These are phyloP conservation scores for Porosira glacialis DNA, from an alignment of 352 stramenopile species.

Conservation along the genomic window DNA sequence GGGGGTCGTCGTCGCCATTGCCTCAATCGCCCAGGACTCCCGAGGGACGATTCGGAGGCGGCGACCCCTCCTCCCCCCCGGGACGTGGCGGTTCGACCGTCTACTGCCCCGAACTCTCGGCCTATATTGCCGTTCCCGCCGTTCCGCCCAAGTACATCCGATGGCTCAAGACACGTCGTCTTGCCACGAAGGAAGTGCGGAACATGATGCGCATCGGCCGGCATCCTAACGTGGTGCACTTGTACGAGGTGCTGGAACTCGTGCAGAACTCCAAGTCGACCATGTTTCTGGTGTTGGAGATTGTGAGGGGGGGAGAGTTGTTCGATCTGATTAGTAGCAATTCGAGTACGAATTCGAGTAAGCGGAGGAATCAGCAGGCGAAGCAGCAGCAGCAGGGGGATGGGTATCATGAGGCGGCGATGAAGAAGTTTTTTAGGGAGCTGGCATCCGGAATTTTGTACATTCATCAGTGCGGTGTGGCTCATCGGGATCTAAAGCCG, in stretches of 20 bases:
- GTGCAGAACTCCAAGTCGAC: constrained; percentile 94
- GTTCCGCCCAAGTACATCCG: constrained; percentile 94
- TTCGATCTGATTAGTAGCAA: constrained; percentile 99
- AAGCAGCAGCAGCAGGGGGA: constrained; percentile 1
- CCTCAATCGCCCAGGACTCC: constrained; percentile 1
- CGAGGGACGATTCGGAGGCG: background rate
- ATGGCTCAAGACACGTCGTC: constrained; percentile 86
- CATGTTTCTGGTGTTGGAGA: constrained; percentile 88
- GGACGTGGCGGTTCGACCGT: constrained; percentile 48
- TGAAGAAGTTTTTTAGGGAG: constrained; percentile 97
- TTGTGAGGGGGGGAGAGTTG: constrained; percentile 86
- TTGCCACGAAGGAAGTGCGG: constrained; percentile 90
- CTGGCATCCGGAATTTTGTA: constrained; percentile 95
- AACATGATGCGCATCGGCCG: constrained; percentile 89
- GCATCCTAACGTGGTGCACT: constrained; percentile 90
- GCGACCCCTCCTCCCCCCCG: constrained; percentile 27
- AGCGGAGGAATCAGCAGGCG: background rate
- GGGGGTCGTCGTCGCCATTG: background rate
- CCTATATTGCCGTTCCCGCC: constrained; percentile 83
- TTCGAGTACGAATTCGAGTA: constrained; percentile 44
- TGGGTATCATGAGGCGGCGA: constrained; percentile 70
- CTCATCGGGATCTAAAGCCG: constrained; percentile 93
- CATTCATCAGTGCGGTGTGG: constrained; percentile 94
- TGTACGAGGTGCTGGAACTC: constrained; percentile 91
- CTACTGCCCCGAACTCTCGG: constrained; percentile 59